These are phyloP conservation scores for Dissoconium aciculare DNA, from an alignment of 2,329 filamentous ascomycete genomes.

Conservation along the genomic window DNA sequence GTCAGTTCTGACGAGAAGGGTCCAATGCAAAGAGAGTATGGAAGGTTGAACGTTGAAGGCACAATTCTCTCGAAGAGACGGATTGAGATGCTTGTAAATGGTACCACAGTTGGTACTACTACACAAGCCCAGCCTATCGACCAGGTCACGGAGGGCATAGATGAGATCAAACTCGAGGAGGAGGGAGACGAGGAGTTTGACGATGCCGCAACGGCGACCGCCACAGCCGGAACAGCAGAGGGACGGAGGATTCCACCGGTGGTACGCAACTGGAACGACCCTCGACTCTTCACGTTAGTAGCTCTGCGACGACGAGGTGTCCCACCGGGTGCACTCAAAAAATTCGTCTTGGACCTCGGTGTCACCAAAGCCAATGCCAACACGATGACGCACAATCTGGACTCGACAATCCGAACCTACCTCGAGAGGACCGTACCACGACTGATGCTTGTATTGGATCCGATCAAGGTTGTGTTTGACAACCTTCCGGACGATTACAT, in stretches of 20 bases:
- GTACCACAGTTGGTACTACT: constrained; percentile 28
- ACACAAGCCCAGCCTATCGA: constrained; percentile 12
- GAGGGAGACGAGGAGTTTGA: constrained; percentile 26
- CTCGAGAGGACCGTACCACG: constrained; percentile 78
- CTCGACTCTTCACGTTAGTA: constrained; percentile 74
- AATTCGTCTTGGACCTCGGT: constrained; percentile 81
- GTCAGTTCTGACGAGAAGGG: constrained; percentile 39
- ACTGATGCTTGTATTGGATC: constrained; percentile 78
- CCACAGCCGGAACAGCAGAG: constrained; percentile 11
- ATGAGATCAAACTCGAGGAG: constrained; percentile 29
- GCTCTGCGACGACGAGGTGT: constrained; percentile 71
- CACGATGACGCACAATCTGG: constrained; percentile 70
- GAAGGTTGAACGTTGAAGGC: constrained; percentile 63
- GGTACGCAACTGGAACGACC: constrained; percentile 83
- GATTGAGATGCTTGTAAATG: constrained; percentile 63
- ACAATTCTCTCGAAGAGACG: constrained; percentile 80
- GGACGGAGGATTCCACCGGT: constrained; percentile 31
- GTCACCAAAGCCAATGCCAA: constrained; percentile 69
- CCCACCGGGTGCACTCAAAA: constrained; percentile 73
- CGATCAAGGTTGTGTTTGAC: constrained; percentile 67
- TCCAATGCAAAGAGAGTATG: constrained; percentile 82
- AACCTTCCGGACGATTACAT: constrained; percentile 54
- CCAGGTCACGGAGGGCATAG: constrained; percentile 19
- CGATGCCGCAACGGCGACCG: constrained; percentile 13
- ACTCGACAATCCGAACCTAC: constrained; percentile 70